Percentiles rank a stretch among this genome's conserved stretches.
phyloP scores from a whole-genome alignment of 441 rosid genomes.

The Iberis amara region DNA sequence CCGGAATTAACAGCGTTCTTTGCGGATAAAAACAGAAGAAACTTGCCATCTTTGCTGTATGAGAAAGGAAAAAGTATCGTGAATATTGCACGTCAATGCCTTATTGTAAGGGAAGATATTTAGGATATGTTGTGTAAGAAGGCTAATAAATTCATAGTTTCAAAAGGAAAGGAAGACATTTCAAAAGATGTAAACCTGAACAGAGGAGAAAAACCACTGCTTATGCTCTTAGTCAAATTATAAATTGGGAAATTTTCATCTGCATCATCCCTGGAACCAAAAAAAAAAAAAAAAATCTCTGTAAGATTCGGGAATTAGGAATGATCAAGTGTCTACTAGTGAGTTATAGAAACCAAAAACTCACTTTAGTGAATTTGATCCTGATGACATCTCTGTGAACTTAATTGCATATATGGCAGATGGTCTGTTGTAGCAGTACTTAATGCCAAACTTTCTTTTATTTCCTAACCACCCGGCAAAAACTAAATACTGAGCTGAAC shows the following conservation, averaged over 20 bases:
- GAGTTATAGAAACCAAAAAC: constrained; percentile 27
- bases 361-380: constrained; percentile 45
- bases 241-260: constrained; percentile 35
- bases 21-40: constrained; percentile 70
- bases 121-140: background rate
- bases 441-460: constrained; percentile 81
- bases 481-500: constrained; percentile 52
- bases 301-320: background rate
- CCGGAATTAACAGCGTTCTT: constrained; percentile 79
- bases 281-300: constrained; percentile 16
- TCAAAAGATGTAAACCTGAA: constrained; percentile 56
- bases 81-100: background rate
- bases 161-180: constrained; percentile 2
- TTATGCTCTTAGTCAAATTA: constrained; percentile 60
- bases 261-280: constrained; percentile 47
- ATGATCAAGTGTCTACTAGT: constrained; percentile 7
- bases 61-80: constrained; percentile 15
- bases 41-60: constrained; percentile 78
- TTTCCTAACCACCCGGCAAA: constrained; percentile 80
- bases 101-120: background rate
- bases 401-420: constrained; percentile 65
- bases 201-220: constrained; percentile 70
- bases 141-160: background rate
- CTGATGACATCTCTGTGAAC: constrained; percentile 35
- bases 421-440: constrained; percentile 78